A percentile compares a stretch with the other conserved stretches of the same genome.
Evolutionary conservation across 768 basidiomycete species (phyloP).

Genomic region (Auricularia sp.): DNA sequence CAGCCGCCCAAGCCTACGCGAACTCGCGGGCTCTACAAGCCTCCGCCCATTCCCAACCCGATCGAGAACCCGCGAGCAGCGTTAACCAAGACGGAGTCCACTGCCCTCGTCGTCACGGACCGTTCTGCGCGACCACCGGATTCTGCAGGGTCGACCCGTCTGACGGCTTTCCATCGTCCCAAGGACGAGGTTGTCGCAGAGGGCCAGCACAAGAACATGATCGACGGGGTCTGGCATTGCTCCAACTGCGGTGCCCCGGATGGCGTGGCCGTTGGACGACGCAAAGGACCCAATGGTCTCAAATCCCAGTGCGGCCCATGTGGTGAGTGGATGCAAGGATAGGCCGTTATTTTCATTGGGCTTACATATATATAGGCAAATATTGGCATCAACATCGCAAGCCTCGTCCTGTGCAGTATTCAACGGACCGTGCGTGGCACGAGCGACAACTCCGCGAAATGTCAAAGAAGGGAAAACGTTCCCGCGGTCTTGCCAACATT

Average conservation of each 20-base stretch:
- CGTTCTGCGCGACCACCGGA: slow-evolving; percentile 2
- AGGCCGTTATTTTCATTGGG: background rate
- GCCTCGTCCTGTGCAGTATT: slow-evolving; percentile 73
- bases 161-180: slow-evolving; percentile 44
- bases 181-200: slow-evolving; percentile 78
- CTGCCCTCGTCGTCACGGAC: background rate
- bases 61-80: background rate
- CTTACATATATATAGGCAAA: slow-evolving; percentile 47
- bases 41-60: slow-evolving; percentile 36
- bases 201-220: slow-evolving; percentile 70
- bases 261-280: slow-evolving; percentile 68
- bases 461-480: slow-evolving; percentile 21
- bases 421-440: slow-evolving; percentile 64
- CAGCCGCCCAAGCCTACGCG: slow-evolving; percentile 49
- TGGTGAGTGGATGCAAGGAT: slow-evolving; percentile 33
- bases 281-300: slow-evolving; percentile 84
- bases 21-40: slow-evolving; percentile 61
- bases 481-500: slow-evolving; percentile 13
- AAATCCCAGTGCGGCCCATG: slow-evolving; percentile 89
- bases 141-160: slow-evolving; percentile 2
- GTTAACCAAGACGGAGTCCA: background rate
- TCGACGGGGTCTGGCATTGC: slow-evolving; percentile 88
- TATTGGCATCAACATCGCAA: slow-evolving; percentile 82
- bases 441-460: slow-evolving; percentile 39
- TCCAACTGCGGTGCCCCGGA: slow-evolving; percentile 92